Base-by-base conservation (phyloP, 1,284 basidiomycete species). In the Cutaneotrichosporon mucoides region DNA sequence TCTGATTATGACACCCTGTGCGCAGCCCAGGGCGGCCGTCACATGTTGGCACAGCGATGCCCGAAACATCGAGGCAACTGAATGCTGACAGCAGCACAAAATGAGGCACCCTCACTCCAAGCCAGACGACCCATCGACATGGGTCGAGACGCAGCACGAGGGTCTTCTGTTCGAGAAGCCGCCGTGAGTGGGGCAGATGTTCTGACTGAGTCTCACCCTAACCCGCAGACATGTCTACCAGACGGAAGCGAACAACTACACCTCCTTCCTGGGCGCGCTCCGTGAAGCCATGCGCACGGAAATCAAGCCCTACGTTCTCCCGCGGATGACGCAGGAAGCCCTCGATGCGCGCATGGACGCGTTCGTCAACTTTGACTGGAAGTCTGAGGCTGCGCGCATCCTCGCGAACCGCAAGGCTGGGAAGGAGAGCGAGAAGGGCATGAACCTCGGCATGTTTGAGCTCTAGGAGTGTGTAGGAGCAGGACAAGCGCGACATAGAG, bases 321-420 rank as follows among this genome's bases (percentile, higher is more conserved):
- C 46, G 34, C 37, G 53, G 5, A 56, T 62, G 54, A 46, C 45
- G 8, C 44, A 48, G n/a, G 63, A 65, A 7, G 59, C 55, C 7
- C 48, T 64, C 11, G 65, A 68, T 38, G 40, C 56, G 40, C 53
- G 58, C 40, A 51, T 68, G 7, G 10, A 12, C 16, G 57, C 65
- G 38, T 65, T 55, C 36, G 50, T 68, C 11, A 45, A 59, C n/a
- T 59, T 51, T 35, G 67, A 68, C 57, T 68, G 67, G 67, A 49
- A 57, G 16, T 24, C 56, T 13, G 63, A 65, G 33, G 67, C 67
- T 10, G 58, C 44, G 42, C 42, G 40, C 34, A 42, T 34, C 16
- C 16, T 34, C 16, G 33, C 15, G 2, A 42, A 42, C 51, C 38
- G 38, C 33, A 53, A 53, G 52, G 35, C 36, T 34, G 52, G 52